phyloP scores from a whole-genome alignment of 2,329 filamentous ascomycete genomes.

The Chaetothyriales sp. region DNA sequence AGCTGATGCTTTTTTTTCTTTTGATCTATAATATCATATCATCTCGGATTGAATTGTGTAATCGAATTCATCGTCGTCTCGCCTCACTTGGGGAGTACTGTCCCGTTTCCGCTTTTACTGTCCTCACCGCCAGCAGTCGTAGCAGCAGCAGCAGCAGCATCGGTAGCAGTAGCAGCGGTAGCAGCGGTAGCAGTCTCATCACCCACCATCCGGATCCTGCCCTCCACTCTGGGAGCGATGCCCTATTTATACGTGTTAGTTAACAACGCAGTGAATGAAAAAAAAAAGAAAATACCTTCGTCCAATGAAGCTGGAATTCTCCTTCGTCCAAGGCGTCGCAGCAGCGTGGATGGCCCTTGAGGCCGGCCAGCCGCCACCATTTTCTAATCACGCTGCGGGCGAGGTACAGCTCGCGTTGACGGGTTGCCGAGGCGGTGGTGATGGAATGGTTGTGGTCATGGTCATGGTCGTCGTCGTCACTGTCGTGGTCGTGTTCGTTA shows the following conservation, averaged over 20 bases:
- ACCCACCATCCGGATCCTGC: slow-evolving; percentile 42
- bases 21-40: too few relatives aligned
- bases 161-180: not conserved
- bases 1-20: too few relatives aligned
- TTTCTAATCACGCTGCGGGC: slow-evolving; percentile 14
- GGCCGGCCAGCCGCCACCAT: slow-evolving; percentile 14
- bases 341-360: slow-evolving; percentile 8
- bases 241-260: slow-evolving; percentile 41
- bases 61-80: not conserved
- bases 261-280: not conserved
- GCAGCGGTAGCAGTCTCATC: not conserved
- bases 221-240: slow-evolving; percentile 63
- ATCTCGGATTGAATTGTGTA: too few relatives aligned
- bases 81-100: too few relatives aligned
- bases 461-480: slow-evolving; percentile 32
- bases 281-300: slow-evolving; percentile 2
- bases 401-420: slow-evolving; percentile 17
- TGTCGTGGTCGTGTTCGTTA: slow-evolving; percentile 26
- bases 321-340: slow-evolving; percentile 13
- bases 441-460: not conserved
- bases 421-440: slow-evolving; percentile 2
- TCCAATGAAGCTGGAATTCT: slow-evolving; percentile 16
- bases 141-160: not conserved
- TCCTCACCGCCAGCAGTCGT: not conserved
- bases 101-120: not conserved